Conservation (phyloP, 441 rosid genomes). For the Breynia disticha region DNA sequence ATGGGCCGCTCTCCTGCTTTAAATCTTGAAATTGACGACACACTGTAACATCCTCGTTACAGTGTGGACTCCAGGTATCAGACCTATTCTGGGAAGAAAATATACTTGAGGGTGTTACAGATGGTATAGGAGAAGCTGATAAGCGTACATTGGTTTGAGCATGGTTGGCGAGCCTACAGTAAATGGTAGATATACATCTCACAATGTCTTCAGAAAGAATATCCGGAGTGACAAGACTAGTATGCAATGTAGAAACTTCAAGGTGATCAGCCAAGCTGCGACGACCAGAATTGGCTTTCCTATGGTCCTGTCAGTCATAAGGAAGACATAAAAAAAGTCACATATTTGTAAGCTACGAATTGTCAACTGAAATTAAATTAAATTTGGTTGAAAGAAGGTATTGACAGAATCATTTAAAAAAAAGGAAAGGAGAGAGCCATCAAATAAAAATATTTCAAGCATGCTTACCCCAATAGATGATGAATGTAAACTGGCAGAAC, state of each 20-base stretch:
- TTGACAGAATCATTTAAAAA: not conserved
- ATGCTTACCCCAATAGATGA: slow-evolving; percentile 36
- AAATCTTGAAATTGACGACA: slow-evolving; percentile 22
- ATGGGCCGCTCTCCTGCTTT: slow-evolving; percentile 35
- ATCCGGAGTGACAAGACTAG: slow-evolving; percentile 33
- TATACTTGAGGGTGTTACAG: slow-evolving; percentile 60
- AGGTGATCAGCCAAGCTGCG: slow-evolving; percentile 68
- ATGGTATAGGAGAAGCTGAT: slow-evolving; percentile 48
- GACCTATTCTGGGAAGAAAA: slow-evolving; percentile 54
- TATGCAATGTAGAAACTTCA: slow-evolving; percentile 27
- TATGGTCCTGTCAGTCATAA: slow-evolving; percentile 29
- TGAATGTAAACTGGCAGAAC: slow-evolving; percentile 29
- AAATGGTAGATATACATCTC: slow-evolving; percentile 72
- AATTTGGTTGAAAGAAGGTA: not conserved
- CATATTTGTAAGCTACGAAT: not conserved
- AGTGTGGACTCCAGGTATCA: slow-evolving; percentile 55
- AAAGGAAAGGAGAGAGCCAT: not conserved
- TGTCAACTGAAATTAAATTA: not conserved
- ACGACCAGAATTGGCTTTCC: slow-evolving; percentile 31
- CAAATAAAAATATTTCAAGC: not conserved
- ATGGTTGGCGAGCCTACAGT: slow-evolving; percentile 43
- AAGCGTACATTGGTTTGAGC: slow-evolving; percentile 22
- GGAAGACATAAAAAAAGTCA: not conserved
- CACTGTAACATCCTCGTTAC: slow-evolving; percentile 29
- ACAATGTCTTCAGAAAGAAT: slow-evolving; percentile 65